Conservation (phyloP, 2,329 filamentous ascomycete genomes). For the Grosmannia serpens region DNA sequence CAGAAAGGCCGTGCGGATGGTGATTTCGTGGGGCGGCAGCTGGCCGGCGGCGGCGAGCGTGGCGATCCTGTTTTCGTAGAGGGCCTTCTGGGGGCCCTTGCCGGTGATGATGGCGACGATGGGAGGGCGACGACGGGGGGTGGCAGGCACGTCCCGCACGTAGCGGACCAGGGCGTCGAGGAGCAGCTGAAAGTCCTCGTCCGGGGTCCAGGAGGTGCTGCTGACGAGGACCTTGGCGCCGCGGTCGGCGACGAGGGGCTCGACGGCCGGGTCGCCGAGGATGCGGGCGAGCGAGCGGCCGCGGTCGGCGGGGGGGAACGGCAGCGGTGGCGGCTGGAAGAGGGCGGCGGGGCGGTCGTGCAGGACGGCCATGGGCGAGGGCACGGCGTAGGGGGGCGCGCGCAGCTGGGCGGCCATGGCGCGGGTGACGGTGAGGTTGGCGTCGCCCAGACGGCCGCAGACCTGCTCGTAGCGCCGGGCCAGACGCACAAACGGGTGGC, state of each 20-base stretch:
- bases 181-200: constrained; percentile 87
- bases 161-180: constrained; percentile 73
- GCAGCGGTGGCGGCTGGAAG: constrained; percentile 54
- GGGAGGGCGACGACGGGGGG: constrained; percentile 32
- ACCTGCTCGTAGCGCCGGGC: constrained; percentile 67
- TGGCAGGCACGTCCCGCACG: constrained; percentile 3
- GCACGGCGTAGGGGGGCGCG: constrained; percentile 49
- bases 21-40: constrained; percentile 59
- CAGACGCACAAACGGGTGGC: constrained; percentile 64
- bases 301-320: neutral
- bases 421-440: constrained; percentile 78
- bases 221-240: constrained; percentile 55
- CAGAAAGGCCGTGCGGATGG: constrained; percentile 74
- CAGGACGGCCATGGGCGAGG: constrained; percentile 54
- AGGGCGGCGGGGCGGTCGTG: constrained; percentile 79
- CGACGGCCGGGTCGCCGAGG: neutral
- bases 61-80: constrained; percentile 58
- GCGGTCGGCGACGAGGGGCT: neutral
- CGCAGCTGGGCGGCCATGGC: constrained; percentile 72
- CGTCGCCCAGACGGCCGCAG: constrained; percentile 56
- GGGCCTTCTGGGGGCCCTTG: constrained; percentile 72
- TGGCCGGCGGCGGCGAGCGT: constrained; percentile 48
- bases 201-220: constrained; percentile 93
- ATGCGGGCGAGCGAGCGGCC: constrained; percentile 3
- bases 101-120: constrained; percentile 90